Percentiles rank a stretch among this genome's conserved stretches.
These are phyloP conservation scores for Penicillium frequentans DNA, from an alignment of 2,329 filamentous ascomycete genomes.

Conservation along the genomic window DNA sequence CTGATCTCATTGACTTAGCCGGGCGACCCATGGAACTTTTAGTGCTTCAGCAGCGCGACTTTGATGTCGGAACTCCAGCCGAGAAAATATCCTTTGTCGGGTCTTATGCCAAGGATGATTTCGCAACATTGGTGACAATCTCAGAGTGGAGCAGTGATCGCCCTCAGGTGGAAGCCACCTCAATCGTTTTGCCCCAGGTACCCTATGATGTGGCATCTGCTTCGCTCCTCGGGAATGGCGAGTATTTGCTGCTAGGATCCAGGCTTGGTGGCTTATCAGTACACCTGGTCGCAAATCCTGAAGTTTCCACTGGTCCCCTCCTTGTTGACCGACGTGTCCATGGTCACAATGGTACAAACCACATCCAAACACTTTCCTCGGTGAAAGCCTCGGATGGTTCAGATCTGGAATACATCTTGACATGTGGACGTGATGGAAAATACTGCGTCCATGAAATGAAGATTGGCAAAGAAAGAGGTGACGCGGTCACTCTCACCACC, in stretches of 20 bases:
- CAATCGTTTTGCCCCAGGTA: conserved; percentile 35
- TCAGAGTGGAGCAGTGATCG: conserved; percentile 10
- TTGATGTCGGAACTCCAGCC: background rate
- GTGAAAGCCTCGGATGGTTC: conserved; percentile 10
- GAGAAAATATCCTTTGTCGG: conserved; percentile 26
- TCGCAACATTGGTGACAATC: conserved; percentile 31
- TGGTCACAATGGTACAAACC: conserved; percentile 66
- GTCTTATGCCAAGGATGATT: conserved; percentile 25
- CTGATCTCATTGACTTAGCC: conserved; percentile 24
- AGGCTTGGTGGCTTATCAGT: conserved; percentile 55
- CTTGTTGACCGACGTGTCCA: conserved; percentile 41
- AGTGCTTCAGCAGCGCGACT: conserved; percentile 22
- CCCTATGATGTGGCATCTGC: conserved; percentile 56
- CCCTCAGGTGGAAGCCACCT: conserved; percentile 41
- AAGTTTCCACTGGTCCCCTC: conserved; percentile 21
- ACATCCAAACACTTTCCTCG: conserved; percentile 46
- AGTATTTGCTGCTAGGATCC: conserved; percentile 55
- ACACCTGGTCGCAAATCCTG: conserved; percentile 35
- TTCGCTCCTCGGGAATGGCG: conserved; percentile 29
- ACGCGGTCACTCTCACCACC: conserved; percentile 43
- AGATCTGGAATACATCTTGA: conserved; percentile 53
- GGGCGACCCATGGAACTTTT: conserved; percentile 31
- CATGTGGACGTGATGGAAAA: conserved; percentile 74
- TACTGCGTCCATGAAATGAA: conserved; percentile 63
- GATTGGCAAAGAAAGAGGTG: conserved; percentile 24